These are phyloP conservation scores for Wallacemonas sp. DNA, from an alignment of 208 protist genomes.

Conservation along the genomic window DNA sequence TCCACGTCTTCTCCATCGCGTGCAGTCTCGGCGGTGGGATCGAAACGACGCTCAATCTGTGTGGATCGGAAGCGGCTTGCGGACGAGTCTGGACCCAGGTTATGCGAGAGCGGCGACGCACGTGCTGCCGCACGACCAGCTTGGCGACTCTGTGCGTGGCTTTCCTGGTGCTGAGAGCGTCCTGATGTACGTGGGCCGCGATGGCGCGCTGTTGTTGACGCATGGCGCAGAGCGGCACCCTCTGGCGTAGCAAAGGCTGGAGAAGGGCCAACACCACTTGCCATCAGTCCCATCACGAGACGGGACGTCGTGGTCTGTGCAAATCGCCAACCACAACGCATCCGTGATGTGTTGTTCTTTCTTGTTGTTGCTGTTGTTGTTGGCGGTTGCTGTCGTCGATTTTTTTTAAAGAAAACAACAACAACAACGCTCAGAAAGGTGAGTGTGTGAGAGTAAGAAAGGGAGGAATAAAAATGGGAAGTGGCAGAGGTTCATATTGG, in stretches of 20 bases:
- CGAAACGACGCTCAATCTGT: background rate
- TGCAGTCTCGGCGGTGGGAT: background rate
- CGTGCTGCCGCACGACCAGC: slow-evolving; percentile 5
- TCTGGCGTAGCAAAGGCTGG: no score
- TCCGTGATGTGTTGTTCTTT: no score
- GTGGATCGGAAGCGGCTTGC: background rate
- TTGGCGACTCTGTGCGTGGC: slow-evolving; percentile 1
- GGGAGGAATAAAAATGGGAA: background rate
- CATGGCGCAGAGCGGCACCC: no score
- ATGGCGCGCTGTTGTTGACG: background rate
- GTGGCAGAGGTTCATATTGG: no score
- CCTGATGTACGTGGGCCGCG: background rate
- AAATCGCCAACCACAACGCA: no score
- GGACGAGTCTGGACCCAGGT: background rate
- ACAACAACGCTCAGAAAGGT: no score
- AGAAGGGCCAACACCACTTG: no score
- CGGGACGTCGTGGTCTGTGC: no score
- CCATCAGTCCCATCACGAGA: no score
- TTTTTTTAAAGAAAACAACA: background rate
- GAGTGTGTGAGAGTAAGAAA: slow-evolving; percentile 7
- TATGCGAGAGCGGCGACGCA: slow-evolving; percentile 14
- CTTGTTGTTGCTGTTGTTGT: no score
- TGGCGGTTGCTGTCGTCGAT: no score
- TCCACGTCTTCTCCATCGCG: background rate
- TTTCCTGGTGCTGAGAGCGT: background rate